Percentiles rank a stretch among this genome's conserved stretches.
phyloP scores from a whole-genome alignment of 2,329 filamentous ascomycete genomes.

The Apiospora kogelbergensis region DNA sequence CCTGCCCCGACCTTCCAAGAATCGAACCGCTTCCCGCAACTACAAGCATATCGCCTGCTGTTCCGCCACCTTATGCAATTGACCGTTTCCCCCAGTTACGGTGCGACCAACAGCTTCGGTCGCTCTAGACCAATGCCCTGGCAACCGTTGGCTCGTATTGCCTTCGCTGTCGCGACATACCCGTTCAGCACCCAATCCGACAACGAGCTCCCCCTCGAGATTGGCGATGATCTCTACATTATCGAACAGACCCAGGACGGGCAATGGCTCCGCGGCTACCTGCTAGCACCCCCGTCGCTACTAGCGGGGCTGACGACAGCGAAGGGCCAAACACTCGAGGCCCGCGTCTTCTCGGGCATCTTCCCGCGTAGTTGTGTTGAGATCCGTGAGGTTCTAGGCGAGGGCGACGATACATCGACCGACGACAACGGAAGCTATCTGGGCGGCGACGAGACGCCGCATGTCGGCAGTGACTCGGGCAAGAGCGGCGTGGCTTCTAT shows the following conservation, averaged over 20 bases:
- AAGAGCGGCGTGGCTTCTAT: conserved; percentile 51
- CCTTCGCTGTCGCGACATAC: conserved; percentile 94
- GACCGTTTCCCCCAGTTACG: conserved; percentile 8
- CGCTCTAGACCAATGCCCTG: conserved; percentile 73
- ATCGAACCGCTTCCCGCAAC: not conserved
- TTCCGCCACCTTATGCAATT: conserved; percentile 8
- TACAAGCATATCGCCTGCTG: not conserved
- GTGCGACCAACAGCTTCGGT: conserved; percentile 7
- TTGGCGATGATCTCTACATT: conserved; percentile 97
- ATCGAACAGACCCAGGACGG: conserved; percentile 94
- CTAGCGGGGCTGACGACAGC: conserved; percentile 87
- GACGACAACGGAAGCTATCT: conserved; percentile 40
- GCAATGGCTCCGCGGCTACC: conserved; percentile 92
- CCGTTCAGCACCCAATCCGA: conserved; percentile 85
- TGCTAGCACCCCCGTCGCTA: conserved; percentile 90
- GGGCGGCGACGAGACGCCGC: conserved; percentile 31
- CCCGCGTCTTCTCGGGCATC: conserved; percentile 96
- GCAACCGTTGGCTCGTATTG: conserved; percentile 94
- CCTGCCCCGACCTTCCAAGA: not conserved
- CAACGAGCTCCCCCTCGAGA: conserved; percentile 91
- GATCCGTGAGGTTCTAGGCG: conserved; percentile 86
- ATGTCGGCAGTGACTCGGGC: conserved; percentile 48
- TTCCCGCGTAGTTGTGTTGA: conserved; percentile 95
- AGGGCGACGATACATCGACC: conserved; percentile 53
- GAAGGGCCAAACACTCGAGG: conserved; percentile 91